Percentiles rank a stretch among this genome's conserved stretches.
Conservation (phyloP, 352 stramenopile species). For the Hyaloperonospora arabidopsidis region DNA sequence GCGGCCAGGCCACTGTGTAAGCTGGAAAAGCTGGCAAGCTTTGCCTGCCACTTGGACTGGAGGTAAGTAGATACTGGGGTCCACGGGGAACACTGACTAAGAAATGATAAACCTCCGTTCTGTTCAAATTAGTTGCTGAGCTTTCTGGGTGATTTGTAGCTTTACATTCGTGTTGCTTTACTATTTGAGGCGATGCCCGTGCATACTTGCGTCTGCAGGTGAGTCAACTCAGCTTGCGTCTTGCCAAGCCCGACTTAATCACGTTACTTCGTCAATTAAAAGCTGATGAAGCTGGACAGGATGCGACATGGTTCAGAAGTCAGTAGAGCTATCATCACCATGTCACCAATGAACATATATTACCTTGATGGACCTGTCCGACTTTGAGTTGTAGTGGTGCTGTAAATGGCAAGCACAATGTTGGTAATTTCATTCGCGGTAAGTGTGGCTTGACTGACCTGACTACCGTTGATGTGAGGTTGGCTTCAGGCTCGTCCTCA, state of each 20-base stretch:
- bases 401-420: slow-evolving; percentile 25
- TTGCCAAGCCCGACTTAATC: no score
- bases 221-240: no score
- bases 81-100: slow-evolving; percentile 22
- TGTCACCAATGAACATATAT: slow-evolving; percentile 22
- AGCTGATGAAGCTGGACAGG: no score
- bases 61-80: slow-evolving; percentile 3
- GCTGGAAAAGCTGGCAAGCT: slow-evolving; percentile 6
- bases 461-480: slow-evolving; percentile 25
- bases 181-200: no score
- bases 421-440: slow-evolving; percentile 15
- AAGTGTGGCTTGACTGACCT: slow-evolving; percentile 17
- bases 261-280: no score
- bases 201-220: no score
- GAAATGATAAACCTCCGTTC: slow-evolving; percentile 17
- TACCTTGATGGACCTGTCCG: slow-evolving; percentile 13
- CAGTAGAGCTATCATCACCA: slow-evolving; percentile 16
- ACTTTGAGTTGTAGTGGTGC: background rate
- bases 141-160: background rate
- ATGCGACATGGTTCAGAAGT: no score
- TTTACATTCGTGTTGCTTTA: background rate
- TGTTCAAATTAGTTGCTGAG: no score
- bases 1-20: slow-evolving; percentile 76
- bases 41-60: no score
- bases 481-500: slow-evolving; percentile 28